A percentile compares a stretch with the other conserved stretches of the same genome.
Evolutionary conservation across 2,329 filamentous ascomycete genomes (phyloP).

Genomic region (Pseudocercospora musae): DNA sequence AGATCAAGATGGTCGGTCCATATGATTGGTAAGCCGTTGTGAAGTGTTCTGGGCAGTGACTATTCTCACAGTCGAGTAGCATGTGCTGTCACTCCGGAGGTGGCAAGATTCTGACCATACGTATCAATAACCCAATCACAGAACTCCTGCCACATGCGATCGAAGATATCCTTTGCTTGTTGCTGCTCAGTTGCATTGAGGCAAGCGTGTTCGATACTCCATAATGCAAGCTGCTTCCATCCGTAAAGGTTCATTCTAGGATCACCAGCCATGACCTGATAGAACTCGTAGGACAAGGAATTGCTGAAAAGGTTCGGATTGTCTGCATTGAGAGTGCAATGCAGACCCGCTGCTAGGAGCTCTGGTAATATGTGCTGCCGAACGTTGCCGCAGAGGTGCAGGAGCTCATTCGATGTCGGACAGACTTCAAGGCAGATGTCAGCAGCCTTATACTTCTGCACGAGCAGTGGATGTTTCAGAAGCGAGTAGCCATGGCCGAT

Average conservation of each 20-base stretch:
- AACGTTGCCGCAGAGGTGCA: conserved; percentile 65
- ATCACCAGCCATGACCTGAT: conserved; percentile 69
- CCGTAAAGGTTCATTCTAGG: conserved; percentile 64
- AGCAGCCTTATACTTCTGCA: conserved; percentile 61
- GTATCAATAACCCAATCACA: conserved; percentile 35
- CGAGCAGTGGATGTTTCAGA: conserved; percentile 63
- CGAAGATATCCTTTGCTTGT: conserved; percentile 47
- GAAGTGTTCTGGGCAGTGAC: neutral
- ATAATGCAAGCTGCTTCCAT: conserved; percentile 61
- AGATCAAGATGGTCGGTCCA: neutral
- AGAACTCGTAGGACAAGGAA: conserved; percentile 71
- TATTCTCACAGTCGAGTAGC: neutral
- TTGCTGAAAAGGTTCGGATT: conserved; percentile 74
- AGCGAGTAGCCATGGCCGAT: conserved; percentile 73
- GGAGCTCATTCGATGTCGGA: conserved; percentile 72
- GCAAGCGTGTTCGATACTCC: conserved; percentile 48
- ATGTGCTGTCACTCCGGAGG: neutral
- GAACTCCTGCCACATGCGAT: conserved; percentile 57
- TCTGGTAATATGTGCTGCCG: conserved; percentile 65
- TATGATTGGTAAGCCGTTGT: neutral
- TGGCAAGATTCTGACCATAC: neutral
- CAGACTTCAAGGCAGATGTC: conserved; percentile 71
- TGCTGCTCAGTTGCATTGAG: conserved; percentile 40
- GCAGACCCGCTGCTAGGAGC: conserved; percentile 67
- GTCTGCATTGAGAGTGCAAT: conserved; percentile 71